Evolutionary conservation across 208 protist species (phyloP), one percentile per base, ranked within the genome.

Genomic region (Trypanosoma mega): DNA sequence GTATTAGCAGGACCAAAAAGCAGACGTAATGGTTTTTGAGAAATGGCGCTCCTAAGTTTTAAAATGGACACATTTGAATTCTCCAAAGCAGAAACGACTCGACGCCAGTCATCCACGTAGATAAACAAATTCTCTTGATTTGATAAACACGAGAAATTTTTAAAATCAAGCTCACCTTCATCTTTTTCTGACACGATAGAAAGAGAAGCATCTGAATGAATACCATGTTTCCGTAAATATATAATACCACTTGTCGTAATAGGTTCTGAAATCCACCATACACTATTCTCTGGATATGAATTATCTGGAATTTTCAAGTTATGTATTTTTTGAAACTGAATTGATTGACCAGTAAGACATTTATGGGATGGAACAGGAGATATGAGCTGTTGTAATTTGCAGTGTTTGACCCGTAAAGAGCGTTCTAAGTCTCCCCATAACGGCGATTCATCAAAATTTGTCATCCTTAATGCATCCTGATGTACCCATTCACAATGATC

Each of bases 261-360:
- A 3, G 76, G 64, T 59, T 87, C 76, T 23, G 80, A 87, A 9
- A 87, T 48, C 64, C 57, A 78, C 61, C 60, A 68, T 8, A 7
- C 29, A 20, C 29, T 45, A 30, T 33, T 9, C 11, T 5, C 5
- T 31, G 33, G 2, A 37, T 5, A 63, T 24, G 14, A 50, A 12
- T 31, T 48, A 3, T 29, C 18, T n/a, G n/a, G n/a, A n/a, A n/a
- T n/a, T 53, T 30, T 3, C 6, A 18, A 36, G 14, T 12, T 31
- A 26, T 20, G 3, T 8, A 33, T 16, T n/a, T 24, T 3, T 3
- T 11, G 26, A 3, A 43, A 20, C 30, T 7, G 31, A 47, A 12
- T 63, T 11, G 1, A 29, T 20, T 41, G 16, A 50, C 39, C 50
- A 43, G 5, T 58, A 43, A 49, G 58, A 58, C 2, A 26, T 5